phyloP scores from a whole-genome alignment of 306 rosid species.

The Citrullus colocynthis region DNA sequence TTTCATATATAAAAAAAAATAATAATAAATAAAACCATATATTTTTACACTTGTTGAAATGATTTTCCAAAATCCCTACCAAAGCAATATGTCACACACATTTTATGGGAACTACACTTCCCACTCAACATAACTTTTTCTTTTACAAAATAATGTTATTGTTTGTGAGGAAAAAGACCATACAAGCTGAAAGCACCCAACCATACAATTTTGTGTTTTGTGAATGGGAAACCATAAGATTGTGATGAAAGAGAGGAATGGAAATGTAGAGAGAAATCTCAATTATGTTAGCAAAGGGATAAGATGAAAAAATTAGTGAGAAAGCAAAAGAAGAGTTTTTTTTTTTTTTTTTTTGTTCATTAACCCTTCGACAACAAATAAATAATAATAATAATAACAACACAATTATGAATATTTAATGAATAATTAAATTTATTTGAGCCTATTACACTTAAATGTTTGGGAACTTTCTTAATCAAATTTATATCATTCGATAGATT shows the following conservation, averaged over 20 bases:
- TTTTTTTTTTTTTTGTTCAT: not conserved
- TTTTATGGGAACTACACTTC: not conserved
- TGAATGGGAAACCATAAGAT: slow-evolving; percentile 1
- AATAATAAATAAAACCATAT: too few relatives aligned
- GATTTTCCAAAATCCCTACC: too few relatives aligned
- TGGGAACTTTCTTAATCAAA: too few relatives aligned
- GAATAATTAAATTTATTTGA: too few relatives aligned
- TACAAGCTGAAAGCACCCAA: not conserved
- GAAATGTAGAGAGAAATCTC: not conserved
- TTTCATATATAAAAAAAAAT: too few relatives aligned
- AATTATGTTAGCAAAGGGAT: not conserved
- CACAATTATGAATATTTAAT: too few relatives aligned
- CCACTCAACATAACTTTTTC: not conserved
- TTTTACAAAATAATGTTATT: not conserved
- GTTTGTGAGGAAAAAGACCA: slow-evolving; percentile 3
- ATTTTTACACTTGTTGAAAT: too few relatives aligned
- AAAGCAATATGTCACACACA: not conserved
- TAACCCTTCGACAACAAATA: too few relatives aligned
- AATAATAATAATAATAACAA: too few relatives aligned
- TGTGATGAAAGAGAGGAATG: not conserved
- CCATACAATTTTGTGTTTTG: slow-evolving; percentile 5
- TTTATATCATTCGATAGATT: too few relatives aligned
- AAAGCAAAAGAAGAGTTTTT: not conserved
- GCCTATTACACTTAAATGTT: too few relatives aligned
- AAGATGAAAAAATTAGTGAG: not conserved